Base-by-base conservation (phyloP, 768 basidiomycete genomes). In the Boletus pseudopeckii region DNA sequence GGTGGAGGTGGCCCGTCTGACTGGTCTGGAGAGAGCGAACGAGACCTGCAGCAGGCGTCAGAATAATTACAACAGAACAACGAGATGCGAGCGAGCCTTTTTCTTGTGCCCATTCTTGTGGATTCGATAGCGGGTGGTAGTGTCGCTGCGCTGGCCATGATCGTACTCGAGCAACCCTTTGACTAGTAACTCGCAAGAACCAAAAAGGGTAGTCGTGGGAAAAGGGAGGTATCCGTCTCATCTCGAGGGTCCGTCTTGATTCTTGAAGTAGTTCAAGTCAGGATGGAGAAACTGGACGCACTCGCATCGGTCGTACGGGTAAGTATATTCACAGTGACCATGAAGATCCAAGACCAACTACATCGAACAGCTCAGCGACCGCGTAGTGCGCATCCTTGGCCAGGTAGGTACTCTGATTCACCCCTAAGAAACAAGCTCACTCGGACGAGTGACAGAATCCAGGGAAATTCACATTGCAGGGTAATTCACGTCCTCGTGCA, bases 391-490 rank as follows among this genome's bases (percentile, higher is more conserved):
- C 56, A 75, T 92, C 8, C 71, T 92, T 18, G 90, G 87, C 4
- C 89, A 91, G 83, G 90, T 88, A 64, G 43, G 32, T n/a, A 10
- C 3, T 1, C 30, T 32, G 10, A 32, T 11, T 32, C 10, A 24
- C 45, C 46, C 45, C 40, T 47, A 0, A 20, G 20, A 14, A 2
- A 15, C 20, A 5, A 33, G 7, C 48, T 55, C 17, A 63, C 43
- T 2, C 38, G 1, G 24, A 37, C 43, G 46, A 43, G 22, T 9
- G 43, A 22, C 60, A 93, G 88, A 95, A 96, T 63, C 91, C 92
- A 8, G 88, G 92, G 4, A 85, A 88, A 61, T 93, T 90, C 66
- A 93, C 92, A 0, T 75, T 96, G 0, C 91, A 94, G 76, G 92
- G 90, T 86, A 49, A 50, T 18, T 37, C 14, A 20, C 18, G 3